These are phyloP conservation scores for Apiotrichum porosum DNA, from an alignment of 1,284 basidiomycete genomes.

Conservation along the genomic window DNA sequence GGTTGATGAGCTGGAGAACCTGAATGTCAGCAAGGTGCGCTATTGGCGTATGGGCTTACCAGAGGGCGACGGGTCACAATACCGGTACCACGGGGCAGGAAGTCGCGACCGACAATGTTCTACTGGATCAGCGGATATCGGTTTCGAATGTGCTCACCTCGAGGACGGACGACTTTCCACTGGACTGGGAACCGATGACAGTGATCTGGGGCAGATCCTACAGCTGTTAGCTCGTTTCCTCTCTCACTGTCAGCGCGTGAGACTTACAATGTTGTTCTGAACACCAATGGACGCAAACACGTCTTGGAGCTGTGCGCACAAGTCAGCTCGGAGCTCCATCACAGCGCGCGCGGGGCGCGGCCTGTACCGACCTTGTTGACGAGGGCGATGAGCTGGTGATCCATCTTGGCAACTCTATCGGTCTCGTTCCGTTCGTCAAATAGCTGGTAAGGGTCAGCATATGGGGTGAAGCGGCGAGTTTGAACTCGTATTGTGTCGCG, in stretches of 20 bases:
- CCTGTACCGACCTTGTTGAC: conserved; percentile 49
- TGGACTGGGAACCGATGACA: conserved; percentile 54
- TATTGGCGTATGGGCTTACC: conserved; percentile 35
- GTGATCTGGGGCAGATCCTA: conserved; percentile 57
- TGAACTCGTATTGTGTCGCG: too few species aligned
- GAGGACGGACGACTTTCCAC: conserved; percentile 54
- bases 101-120: conserved; percentile 97
- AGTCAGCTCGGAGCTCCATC: too few species aligned
- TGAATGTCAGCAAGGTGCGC: conserved; percentile 51
- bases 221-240: background rate
- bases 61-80: conserved; percentile 86
- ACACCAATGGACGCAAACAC: conserved; percentile 53
- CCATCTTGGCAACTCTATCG: conserved; percentile 33
- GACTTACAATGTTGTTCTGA: conserved; percentile 48
- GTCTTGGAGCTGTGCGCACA: conserved; percentile 52
- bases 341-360: too few species aligned
- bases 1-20: conserved; percentile 90
- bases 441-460: background rate
- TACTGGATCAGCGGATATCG: conserved; percentile 45
- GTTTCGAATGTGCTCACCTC: conserved; percentile 47
- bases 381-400: conserved; percentile 49
- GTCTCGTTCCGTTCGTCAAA: conserved; percentile 1
- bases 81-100: conserved; percentile 92
- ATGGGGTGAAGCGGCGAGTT: too few species aligned
- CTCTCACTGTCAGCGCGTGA: background rate